phyloP scores from a whole-genome alignment of 139 green algal species.

The Chlorella vulgaris region DNA sequence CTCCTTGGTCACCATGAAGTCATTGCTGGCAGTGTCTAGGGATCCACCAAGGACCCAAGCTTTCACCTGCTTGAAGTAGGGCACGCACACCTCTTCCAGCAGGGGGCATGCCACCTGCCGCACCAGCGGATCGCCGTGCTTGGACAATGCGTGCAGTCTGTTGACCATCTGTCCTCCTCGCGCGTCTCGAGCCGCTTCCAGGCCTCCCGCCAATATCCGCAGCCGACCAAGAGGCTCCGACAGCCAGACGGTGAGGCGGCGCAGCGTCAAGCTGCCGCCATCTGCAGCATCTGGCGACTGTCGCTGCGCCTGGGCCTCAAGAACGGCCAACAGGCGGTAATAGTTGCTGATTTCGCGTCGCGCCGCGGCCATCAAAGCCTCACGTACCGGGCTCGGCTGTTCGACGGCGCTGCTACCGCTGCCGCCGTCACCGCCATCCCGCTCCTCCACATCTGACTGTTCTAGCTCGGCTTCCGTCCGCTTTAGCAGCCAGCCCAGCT shows the following conservation, averaged over 20 bases:
- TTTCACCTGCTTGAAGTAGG: slow-evolving; percentile 84
- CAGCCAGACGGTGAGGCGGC: slow-evolving; percentile 87
- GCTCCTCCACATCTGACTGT: too few relatives aligned
- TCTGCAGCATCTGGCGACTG: neutral
- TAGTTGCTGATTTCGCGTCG: slow-evolving; percentile 77
- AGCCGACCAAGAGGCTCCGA: slow-evolving; percentile 79
- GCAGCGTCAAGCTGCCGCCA: slow-evolving; percentile 68
- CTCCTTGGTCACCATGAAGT: slow-evolving; percentile 83
- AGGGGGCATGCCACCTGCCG: slow-evolving; percentile 57
- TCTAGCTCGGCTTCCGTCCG: too few relatives aligned
- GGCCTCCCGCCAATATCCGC: slow-evolving; percentile 77
- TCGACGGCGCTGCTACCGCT: neutral
- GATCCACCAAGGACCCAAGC: slow-evolving; percentile 87
- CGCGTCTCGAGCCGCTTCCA: slow-evolving; percentile 52
- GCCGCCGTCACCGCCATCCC: slow-evolving; percentile 10
- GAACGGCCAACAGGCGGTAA: slow-evolving; percentile 87
- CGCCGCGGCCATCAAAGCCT: slow-evolving; percentile 38
- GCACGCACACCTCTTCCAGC: slow-evolving; percentile 75
- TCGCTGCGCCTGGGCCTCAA: slow-evolving; percentile 73
- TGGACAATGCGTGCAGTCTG: slow-evolving; percentile 67
- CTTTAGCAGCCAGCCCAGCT: slow-evolving; percentile 80
- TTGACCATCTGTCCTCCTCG: slow-evolving; percentile 74
- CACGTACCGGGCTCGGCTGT: slow-evolving; percentile 31
- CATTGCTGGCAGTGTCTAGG: slow-evolving; percentile 71
- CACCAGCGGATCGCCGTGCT: slow-evolving; percentile 82